Evolutionary conservation across 169 alveolate genomes (phyloP).

Genomic region (Cryptosporidium muris): DNA sequence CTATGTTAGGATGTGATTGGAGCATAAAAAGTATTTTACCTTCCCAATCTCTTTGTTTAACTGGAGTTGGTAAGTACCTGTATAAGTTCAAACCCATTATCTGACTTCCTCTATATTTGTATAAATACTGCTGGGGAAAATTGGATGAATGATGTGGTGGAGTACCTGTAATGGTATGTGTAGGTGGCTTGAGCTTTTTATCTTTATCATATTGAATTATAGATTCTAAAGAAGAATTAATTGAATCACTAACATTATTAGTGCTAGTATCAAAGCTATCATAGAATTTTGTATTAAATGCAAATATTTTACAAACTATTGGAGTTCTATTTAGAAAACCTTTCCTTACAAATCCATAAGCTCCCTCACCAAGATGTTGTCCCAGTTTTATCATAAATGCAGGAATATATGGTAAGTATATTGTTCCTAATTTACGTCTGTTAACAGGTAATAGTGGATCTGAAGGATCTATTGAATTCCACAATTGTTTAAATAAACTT

Average conservation of each 20-base stretch:
- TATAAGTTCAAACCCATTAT: slow-evolving; percentile 71
- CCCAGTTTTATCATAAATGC: slow-evolving; percentile 67
- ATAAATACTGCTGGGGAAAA: slow-evolving; percentile 49
- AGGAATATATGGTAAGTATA: slow-evolving; percentile 48
- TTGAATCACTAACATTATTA: background rate
- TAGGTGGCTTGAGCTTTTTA: no score
- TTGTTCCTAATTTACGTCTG: slow-evolving; percentile 7
- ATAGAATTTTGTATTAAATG: slow-evolving; percentile 32
- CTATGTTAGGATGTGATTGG: slow-evolving; percentile 71
- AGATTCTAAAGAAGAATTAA: background rate
- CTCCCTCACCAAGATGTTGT: slow-evolving; percentile 42
- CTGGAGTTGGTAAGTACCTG: slow-evolving; percentile 76
- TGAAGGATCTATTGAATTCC: slow-evolving; percentile 73
- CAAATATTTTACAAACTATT: slow-evolving; percentile 74
- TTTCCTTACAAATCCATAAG: slow-evolving; percentile 70
- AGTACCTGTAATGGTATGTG: no score
- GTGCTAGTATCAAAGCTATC: background rate
- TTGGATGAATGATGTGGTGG: background rate
- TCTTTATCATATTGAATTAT: background rate
- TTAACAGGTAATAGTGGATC: slow-evolving; percentile 73
- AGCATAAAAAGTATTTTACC: slow-evolving; percentile 73
- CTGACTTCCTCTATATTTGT: slow-evolving; percentile 69
- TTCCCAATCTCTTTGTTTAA: slow-evolving; percentile 76
- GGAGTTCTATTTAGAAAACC: slow-evolving; percentile 44
- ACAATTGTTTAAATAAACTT: slow-evolving; percentile 73